These are phyloP conservation scores for Herpetospermum pedunculosum DNA, from an alignment of 306 rosid species.

Conservation along the genomic window DNA sequence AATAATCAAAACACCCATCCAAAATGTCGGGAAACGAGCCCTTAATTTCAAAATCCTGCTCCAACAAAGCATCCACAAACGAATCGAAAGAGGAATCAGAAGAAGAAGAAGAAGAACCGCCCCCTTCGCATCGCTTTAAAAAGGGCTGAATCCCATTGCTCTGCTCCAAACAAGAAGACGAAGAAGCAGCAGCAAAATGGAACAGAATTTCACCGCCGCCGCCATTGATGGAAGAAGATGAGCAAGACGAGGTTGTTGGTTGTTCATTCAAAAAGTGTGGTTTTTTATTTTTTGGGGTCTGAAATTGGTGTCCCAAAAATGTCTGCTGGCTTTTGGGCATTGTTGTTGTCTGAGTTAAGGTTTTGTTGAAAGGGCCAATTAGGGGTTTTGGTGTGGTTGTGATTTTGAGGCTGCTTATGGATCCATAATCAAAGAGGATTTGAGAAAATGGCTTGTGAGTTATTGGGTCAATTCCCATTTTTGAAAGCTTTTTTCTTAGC, in stretches of 20 bases:
- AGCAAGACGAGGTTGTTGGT: constrained; percentile 49
- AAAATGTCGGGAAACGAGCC: constrained; percentile 62
- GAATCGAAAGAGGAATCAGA: constrained; percentile 27
- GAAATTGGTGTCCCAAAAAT: constrained; percentile 22
- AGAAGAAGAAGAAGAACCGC: too few species aligned
- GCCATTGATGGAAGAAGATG: constrained; percentile 44
- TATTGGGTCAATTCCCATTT: constrained; percentile 82
- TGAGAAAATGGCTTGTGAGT: constrained; percentile 84
- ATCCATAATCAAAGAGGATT: constrained; percentile 64
- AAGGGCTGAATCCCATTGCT: constrained; percentile 1
- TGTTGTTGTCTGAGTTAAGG: neutral
- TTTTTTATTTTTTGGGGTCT: constrained; percentile 22
- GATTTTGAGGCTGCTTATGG: constrained; percentile 40
- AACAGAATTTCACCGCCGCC: constrained; percentile 55
- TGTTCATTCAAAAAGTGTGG: constrained; percentile 44
- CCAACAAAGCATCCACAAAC: constrained; percentile 70
- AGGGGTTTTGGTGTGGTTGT: constrained; percentile 18
- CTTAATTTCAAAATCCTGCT: constrained; percentile 56
- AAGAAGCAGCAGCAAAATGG: constrained; percentile 16
- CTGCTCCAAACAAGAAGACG: constrained; percentile 27
- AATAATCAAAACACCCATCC: constrained; percentile 55
- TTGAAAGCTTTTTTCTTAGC: constrained; percentile 75
- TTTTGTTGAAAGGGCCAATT: constrained; percentile 7
- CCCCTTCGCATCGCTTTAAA: neutral
- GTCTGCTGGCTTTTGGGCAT: constrained; percentile 20